Evolutionary conservation across 129 eudicot genomes (phyloP), one percentile per base, ranked within the genome.

Genomic region (Centella asiatica): DNA sequence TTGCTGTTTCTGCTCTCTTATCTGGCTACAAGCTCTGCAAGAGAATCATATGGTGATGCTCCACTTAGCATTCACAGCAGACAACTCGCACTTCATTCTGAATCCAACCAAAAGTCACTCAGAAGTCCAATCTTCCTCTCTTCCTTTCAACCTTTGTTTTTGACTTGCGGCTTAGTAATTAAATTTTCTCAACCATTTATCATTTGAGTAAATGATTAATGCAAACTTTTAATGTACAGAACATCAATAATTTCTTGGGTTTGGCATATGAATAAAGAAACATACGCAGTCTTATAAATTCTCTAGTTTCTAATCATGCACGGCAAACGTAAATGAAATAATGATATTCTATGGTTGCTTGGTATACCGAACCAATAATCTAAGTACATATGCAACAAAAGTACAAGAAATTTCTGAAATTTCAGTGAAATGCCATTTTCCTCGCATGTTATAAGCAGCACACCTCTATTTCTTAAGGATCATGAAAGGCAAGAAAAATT

Each of bases 1-100:
- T 44, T 28, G 83, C 72, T 18, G 61, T 60, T 72, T 72, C 75
- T 67, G 80, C 82, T 27, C 69, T 81, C 68, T 65, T 78, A 27
- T 85, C 94, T 0, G 88, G 87, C 57, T 85, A 85, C 74, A 81
- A 72, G 72, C 70, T 85, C 25, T 81, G 87, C 64, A 85, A 81
- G 70, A 78, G 87, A 69, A 70, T 85, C 58, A 78, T 81, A 70
- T 85, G 87, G 94, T 81, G 80, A 81, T 36, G 40, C 32, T 69
- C 58, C 68, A 47, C 33, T 33, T 42, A 57, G 60, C 51, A 31
- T 17, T 27, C 46, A 44, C 42, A 15, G 22, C 29, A 26, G 62
- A 31, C n/a, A n/a, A 29, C 62, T 42, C 60, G 45, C 22, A 44
- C 23, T 19, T 44, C 44, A 17, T 23, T 17, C 3, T 17, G 28